phyloP scores from a whole-genome alignment of 2,329 filamentous ascomycete genomes.

The Sporothrix phasma region DNA sequence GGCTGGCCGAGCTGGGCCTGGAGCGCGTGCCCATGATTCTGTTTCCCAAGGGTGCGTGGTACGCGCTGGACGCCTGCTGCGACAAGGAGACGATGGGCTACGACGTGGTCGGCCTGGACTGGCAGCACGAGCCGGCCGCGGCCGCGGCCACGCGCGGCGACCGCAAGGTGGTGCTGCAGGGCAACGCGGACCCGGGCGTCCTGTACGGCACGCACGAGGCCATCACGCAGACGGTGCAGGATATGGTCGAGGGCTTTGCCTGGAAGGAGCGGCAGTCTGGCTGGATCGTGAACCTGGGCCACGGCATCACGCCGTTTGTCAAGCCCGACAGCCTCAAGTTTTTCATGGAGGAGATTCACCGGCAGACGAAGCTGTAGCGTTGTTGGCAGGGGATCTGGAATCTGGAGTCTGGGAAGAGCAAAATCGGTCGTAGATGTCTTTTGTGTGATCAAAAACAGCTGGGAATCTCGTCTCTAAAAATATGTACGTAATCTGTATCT shows the following conservation, averaged over 20 bases:
- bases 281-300: conserved; percentile 95
- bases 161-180: conserved; percentile 70
- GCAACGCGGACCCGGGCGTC: conserved; percentile 90
- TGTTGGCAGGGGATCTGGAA: background rate
- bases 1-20: conserved; percentile 61
- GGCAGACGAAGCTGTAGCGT: conserved; percentile 40
- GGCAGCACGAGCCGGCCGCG: conserved; percentile 80
- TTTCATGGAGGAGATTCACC: conserved; percentile 87
- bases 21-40: conserved; percentile 91
- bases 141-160: conserved; percentile 71
- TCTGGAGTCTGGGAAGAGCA: background rate
- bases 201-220: conserved; percentile 74
- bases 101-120: conserved; percentile 89
- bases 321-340: conserved; percentile 88
- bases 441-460: background rate
- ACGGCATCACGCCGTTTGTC: conserved; percentile 90
- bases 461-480: background rate
- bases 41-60: conserved; percentile 97
- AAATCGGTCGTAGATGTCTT: background rate
- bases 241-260: conserved; percentile 79
- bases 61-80: conserved; percentile 79
- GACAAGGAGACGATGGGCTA: conserved; percentile 50
- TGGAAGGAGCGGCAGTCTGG: conserved; percentile 68
- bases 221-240: conserved; percentile 72
- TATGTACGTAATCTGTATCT: conserved; percentile 2